These are phyloP conservation scores for Tulasnella sp. DNA, from an alignment of 768 basidiomycete species.

Conservation along the genomic window DNA sequence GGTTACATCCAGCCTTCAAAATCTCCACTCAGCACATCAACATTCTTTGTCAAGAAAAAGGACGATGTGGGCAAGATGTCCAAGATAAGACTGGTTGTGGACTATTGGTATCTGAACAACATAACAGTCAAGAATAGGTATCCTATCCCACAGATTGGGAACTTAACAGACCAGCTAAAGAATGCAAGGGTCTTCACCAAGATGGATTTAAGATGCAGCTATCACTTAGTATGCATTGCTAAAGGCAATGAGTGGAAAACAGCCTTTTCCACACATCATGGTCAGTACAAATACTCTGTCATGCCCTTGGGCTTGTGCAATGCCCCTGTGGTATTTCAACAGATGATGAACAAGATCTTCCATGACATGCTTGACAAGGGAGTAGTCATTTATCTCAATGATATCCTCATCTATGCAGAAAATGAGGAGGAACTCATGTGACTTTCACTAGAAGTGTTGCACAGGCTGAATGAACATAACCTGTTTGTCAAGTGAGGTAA, in stretches of 20 bases:
- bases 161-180: conserved; percentile 19
- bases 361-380: conserved; percentile 21
- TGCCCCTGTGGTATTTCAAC: conserved; percentile 23
- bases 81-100: conserved; percentile 21
- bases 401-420: conserved; percentile 22
- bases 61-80: conserved; percentile 9
- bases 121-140: conserved; percentile 18
- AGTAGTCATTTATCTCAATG: conserved; percentile 23
- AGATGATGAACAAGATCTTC: conserved; percentile 20
- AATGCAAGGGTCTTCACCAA: conserved; percentile 20
- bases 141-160: conserved; percentile 21
- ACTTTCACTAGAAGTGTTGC: conserved; percentile 16
- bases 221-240: conserved; percentile 22
- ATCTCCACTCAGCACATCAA: conserved; percentile 20
- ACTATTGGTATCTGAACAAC: conserved; percentile 45
- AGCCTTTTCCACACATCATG: conserved; percentile 22
- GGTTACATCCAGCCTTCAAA: conserved; percentile 18
- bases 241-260: conserved; percentile 24
- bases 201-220: conserved; percentile 22
- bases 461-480: background rate
- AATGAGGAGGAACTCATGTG: conserved; percentile 13
- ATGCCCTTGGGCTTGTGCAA: conserved; percentile 26
- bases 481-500: conserved; percentile 18
- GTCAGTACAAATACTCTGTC: conserved; percentile 22
- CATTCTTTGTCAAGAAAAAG: conserved; percentile 25